Evolutionary conservation across 768 basidiomycete genomes (phyloP).

Genomic region (Termitomyces sp.): DNA sequence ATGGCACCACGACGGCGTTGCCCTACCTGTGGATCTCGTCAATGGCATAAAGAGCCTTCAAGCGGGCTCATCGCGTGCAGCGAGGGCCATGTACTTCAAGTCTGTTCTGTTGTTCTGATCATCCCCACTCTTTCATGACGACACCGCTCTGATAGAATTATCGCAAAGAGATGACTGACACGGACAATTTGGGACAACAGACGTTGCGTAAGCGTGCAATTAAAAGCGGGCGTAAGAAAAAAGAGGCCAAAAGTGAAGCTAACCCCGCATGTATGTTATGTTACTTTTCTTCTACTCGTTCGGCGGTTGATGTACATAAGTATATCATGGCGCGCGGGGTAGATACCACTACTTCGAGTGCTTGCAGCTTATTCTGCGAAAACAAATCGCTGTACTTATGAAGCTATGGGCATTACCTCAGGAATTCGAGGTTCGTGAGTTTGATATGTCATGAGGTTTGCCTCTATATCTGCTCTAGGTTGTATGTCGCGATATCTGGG

Average conservation of each 20-base stretch:
- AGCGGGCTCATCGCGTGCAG: slow-evolving; percentile 82
- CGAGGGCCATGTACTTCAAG: slow-evolving; percentile 90
- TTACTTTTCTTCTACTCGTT: slow-evolving; percentile 1
- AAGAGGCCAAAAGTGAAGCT: slow-evolving; percentile 41
- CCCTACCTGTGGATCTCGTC: slow-evolving; percentile 72
- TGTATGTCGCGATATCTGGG: slow-evolving; percentile 80
- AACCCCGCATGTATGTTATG: slow-evolving; percentile 50
- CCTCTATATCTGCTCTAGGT: slow-evolving; percentile 32
- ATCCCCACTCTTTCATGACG: not conserved
- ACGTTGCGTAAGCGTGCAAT: slow-evolving; percentile 60
- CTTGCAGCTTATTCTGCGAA: slow-evolving; percentile 74
- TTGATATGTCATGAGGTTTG: not conserved
- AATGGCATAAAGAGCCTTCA: slow-evolving; percentile 84
- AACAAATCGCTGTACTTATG: slow-evolving; percentile 63
- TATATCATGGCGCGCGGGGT: slow-evolving; percentile 79
- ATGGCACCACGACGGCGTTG: slow-evolving; percentile 69
- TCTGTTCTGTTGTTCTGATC: slow-evolving; percentile 24
- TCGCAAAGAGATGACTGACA: slow-evolving; percentile 71
- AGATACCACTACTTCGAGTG: slow-evolving; percentile 81
- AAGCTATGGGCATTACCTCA: slow-evolving; percentile 65
- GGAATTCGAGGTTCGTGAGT: slow-evolving; percentile 65
- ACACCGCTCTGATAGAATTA: slow-evolving; percentile 52
- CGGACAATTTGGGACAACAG: slow-evolving; percentile 59
- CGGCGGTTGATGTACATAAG: slow-evolving; percentile 40
- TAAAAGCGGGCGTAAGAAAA: slow-evolving; percentile 53